phyloP scores from a whole-genome alignment of 2,329 filamentous ascomycete genomes.

The Sphaerostilbella broomeana region DNA sequence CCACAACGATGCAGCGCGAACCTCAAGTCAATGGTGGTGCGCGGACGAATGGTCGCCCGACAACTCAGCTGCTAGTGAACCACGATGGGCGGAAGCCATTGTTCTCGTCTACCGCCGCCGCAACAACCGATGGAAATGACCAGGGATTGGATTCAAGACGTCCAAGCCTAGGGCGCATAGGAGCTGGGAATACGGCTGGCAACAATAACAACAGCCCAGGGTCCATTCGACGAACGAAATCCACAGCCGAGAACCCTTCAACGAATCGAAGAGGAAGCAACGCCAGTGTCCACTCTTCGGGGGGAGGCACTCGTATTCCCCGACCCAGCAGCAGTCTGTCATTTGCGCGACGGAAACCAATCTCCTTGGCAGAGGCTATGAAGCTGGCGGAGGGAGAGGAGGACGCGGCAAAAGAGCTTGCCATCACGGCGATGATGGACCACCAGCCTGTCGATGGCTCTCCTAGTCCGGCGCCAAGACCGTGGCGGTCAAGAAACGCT shows the following conservation, averaged over 20 bases:
- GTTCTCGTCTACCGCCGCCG: conserved; percentile 25
- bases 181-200: not conserved
- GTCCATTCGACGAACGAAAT: conserved; percentile 18
- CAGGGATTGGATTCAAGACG: conserved; percentile 1
- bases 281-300: conserved; percentile 20
- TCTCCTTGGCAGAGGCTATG: conserved; percentile 40
- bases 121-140: conserved; percentile 15
- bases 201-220: not conserved
- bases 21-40: conserved; percentile 16
- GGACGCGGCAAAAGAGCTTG: conserved; percentile 18
- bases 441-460: conserved; percentile 35
- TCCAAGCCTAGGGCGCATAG: conserved; percentile 5
- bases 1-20: conserved; percentile 25
- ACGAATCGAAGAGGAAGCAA: conserved; percentile 16
- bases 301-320: conserved; percentile 31
- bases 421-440: conserved; percentile 20
- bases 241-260: conserved; percentile 17
- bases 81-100: conserved; percentile 36
- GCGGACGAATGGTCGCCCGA: conserved; percentile 16
- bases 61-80: conserved; percentile 30
- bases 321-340: conserved; percentile 22
- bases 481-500: conserved; percentile 32
- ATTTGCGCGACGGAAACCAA: conserved; percentile 26
- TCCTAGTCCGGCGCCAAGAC: conserved; percentile 45
- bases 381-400: conserved; percentile 26